These are phyloP conservation scores for Penicillium occitanis DNA, from an alignment of 2,329 filamentous ascomycete genomes.

Conservation along the genomic window DNA sequence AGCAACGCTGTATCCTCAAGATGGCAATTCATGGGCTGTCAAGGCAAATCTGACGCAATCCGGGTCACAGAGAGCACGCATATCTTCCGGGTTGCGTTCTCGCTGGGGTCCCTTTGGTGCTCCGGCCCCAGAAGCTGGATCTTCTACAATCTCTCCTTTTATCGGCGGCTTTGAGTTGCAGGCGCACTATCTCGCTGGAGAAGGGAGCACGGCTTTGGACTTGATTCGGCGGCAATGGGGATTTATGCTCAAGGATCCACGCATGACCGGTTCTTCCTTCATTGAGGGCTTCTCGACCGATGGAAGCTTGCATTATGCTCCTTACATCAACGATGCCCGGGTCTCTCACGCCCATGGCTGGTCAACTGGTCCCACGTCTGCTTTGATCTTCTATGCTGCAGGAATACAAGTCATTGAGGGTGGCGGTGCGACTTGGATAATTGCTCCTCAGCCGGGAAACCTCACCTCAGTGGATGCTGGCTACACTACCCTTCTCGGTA, in stretches of 20 bases:
- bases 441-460: not conserved
- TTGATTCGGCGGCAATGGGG: slow-evolving; percentile 45
- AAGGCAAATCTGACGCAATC: not conserved
- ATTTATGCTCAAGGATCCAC: slow-evolving; percentile 56
- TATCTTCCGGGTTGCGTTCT: slow-evolving; percentile 41
- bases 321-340: slow-evolving; percentile 50
- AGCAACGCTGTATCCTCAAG: slow-evolving; percentile 7
- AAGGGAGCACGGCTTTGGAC: slow-evolving; percentile 41
- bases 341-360: slow-evolving; percentile 54
- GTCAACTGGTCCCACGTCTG: slow-evolving; percentile 51
- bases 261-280: slow-evolving; percentile 56
- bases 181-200: slow-evolving; percentile 42
- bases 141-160: slow-evolving; percentile 44
- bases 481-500: not conserved
- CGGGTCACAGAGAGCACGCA: slow-evolving; percentile 39
- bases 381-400: slow-evolving; percentile 45
- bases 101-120: slow-evolving; percentile 48
- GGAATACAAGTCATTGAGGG: slow-evolving; percentile 36
- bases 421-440: not conserved
- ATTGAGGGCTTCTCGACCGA: slow-evolving; percentile 53
- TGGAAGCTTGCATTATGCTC: slow-evolving; percentile 51
- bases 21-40: slow-evolving; percentile 15
- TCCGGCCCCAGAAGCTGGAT: slow-evolving; percentile 43
- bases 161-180: slow-evolving; percentile 46
- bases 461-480: not conserved